These are phyloP conservation scores for Mycosarcoma mackinlayi DNA, from an alignment of 1,284 basidiomycete genomes.

Conservation along the genomic window DNA sequence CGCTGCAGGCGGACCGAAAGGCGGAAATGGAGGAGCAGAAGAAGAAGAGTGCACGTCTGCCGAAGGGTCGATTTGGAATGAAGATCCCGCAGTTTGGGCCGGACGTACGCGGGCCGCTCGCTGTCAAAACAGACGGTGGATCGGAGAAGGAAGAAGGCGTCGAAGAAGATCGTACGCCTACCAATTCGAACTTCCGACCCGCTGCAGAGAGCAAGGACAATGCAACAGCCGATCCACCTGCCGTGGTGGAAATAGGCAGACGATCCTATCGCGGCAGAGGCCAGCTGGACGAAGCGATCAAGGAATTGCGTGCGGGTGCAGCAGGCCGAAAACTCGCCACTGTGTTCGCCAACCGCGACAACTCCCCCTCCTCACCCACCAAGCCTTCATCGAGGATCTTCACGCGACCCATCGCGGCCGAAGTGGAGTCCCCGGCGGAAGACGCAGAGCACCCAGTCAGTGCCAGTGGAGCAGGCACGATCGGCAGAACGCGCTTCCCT, in stretches of 20 bases:
- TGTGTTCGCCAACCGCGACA: slow-evolving; percentile 3
- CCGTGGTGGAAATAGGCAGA: slow-evolving; percentile 12
- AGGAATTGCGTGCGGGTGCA: slow-evolving; percentile 48
- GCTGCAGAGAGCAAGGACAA: background rate
- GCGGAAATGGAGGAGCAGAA: slow-evolving; percentile 51
- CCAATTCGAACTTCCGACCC: slow-evolving; percentile 40
- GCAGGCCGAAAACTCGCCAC: slow-evolving; percentile 31
- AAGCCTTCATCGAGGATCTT: slow-evolving; percentile 14
- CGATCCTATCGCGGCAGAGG: slow-evolving; percentile 50
- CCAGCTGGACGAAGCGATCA: slow-evolving; percentile 59
- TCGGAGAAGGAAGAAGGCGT: slow-evolving; percentile 20
- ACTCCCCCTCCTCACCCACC: slow-evolving; percentile 4
- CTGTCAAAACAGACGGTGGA: background rate
- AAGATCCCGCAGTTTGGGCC: slow-evolving; percentile 42
- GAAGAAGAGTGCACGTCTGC: slow-evolving; percentile 26
- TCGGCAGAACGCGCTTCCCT: slow-evolving; percentile 20
- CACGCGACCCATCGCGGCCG: background rate
- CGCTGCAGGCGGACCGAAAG: slow-evolving; percentile 55
- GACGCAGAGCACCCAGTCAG: slow-evolving; percentile 8
- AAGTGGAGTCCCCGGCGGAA: background rate
- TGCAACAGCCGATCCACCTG: too few species aligned
- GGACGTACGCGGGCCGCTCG: slow-evolving; percentile 51
- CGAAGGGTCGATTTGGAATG: slow-evolving; percentile 17
- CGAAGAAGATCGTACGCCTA: slow-evolving; percentile 46
- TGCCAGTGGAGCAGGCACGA: slow-evolving; percentile 12